Percentiles rank a stretch among this genome's conserved stretches.
Evolutionary conservation across 768 basidiomycete genomes (phyloP).

Genomic region (Tulasnella sp.): DNA sequence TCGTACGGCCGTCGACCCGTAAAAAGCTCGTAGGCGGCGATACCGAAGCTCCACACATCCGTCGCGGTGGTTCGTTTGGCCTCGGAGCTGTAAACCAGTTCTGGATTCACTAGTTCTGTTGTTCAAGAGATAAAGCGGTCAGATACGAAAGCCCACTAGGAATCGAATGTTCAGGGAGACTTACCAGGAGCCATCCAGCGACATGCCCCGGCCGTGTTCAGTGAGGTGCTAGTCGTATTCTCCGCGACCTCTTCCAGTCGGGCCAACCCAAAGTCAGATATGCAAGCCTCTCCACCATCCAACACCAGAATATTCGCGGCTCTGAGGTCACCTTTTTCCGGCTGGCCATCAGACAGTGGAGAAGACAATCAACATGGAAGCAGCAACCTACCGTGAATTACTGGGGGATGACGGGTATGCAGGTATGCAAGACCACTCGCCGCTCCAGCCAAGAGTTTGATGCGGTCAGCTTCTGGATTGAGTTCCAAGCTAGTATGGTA

Average conservation of each 20-base stretch:
- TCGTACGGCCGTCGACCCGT: conserved; percentile 33
- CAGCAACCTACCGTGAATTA: conserved; percentile 15
- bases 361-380: conserved; percentile 2
- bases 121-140: not conserved
- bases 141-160: not conserved
- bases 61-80: conserved; percentile 24
- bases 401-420: conserved; percentile 1
- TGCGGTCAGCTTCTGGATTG: conserved; percentile 5
- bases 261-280: conserved; percentile 38
- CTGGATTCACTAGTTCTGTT: conserved; percentile 29
- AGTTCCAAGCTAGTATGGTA: conserved; percentile 22
- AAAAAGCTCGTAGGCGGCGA: conserved; percentile 37
- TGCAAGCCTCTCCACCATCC: conserved; percentile 28
- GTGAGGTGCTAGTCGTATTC: not conserved
- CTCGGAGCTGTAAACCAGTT: conserved; percentile 15
- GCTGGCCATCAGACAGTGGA: not conserved
- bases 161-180: not conserved
- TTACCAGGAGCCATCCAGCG: conserved; percentile 21
- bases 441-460: conserved; percentile 2
- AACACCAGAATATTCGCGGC: conserved; percentile 33
- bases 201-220: conserved; percentile 20
- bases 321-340: conserved; percentile 23
- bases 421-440: conserved; percentile 12
- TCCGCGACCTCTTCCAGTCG: conserved; percentile 9
- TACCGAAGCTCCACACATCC: conserved; percentile 41